A percentile compares a stretch with the other conserved stretches of the same genome.
These are phyloP conservation scores for Colletotrichum sp. DNA, from an alignment of 2,329 filamentous ascomycete genomes.

Conservation along the genomic window DNA sequence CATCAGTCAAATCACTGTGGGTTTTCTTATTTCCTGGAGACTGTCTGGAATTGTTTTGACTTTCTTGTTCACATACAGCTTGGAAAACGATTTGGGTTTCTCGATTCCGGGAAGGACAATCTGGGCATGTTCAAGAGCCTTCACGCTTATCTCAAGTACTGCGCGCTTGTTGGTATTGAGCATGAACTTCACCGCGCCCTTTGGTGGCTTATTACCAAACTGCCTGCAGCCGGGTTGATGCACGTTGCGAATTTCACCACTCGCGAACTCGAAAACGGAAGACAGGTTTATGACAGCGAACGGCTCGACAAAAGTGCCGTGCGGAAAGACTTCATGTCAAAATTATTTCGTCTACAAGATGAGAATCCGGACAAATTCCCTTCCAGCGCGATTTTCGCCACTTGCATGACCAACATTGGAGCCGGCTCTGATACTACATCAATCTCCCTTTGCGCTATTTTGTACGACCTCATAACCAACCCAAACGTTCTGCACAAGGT, in stretches of 20 bases:
- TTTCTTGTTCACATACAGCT: not conserved
- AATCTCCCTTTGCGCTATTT: not conserved
- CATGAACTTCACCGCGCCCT: not conserved
- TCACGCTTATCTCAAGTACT: not conserved
- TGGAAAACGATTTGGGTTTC: not conserved
- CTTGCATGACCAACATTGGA: not conserved
- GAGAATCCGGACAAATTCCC: not conserved
- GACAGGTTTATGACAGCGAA: not conserved
- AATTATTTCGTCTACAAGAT: not conserved
- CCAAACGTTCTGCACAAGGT: not conserved
- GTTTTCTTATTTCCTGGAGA: not conserved
- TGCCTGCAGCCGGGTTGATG: not conserved
- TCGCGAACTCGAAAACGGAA: not conserved
- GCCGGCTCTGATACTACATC: not conserved
- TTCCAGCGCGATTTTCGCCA: not conserved
- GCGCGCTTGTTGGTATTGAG: not conserved
- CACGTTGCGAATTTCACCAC: not conserved
- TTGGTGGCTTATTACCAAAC: not conserved
- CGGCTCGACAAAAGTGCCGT: not conserved
- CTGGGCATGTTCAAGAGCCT: not conserved
- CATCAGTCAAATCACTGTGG: not conserved
- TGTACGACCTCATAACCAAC: not conserved
- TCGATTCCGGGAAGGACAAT: not conserved
- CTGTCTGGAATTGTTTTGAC: not conserved
- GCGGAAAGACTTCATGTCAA: not conserved